A percentile compares a stretch with the other conserved stretches of the same genome.
Conservation (phyloP, 2,329 filamentous ascomycete genomes). For the Chaetomiaceae sp. region DNA sequence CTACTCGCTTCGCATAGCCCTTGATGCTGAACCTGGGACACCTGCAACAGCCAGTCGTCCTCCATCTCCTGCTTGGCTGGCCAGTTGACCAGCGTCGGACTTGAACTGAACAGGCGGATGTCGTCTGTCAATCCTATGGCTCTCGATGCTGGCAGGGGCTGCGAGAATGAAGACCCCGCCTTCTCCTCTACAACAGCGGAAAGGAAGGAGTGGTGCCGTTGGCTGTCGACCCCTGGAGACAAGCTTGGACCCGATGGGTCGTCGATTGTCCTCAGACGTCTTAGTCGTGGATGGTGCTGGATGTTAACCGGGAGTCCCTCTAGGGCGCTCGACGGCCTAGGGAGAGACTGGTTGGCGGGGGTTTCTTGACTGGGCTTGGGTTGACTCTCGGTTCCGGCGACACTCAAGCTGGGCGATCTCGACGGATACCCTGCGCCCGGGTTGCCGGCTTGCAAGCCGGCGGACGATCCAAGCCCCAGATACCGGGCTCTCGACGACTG, state of each 20-base stretch:
- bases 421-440: not conserved
- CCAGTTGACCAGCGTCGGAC: not conserved
- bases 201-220: not conserved
- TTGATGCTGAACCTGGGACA: constrained; percentile 15
- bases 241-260: not conserved
- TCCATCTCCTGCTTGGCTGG: not conserved
- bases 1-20: constrained; percentile 20
- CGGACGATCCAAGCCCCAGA: not conserved
- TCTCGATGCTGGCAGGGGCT: not conserved
- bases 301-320: not conserved
- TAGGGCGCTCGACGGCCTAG: not conserved
- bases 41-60: constrained; percentile 5
- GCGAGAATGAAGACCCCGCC: not conserved
- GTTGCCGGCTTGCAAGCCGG: not conserved
- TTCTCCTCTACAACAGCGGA: not conserved
- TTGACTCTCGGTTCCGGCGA: not conserved
- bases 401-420: not conserved
- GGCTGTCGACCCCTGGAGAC: not conserved
- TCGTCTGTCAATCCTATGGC: not conserved
- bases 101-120: not conserved
- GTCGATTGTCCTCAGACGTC: not conserved
- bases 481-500: not conserved
- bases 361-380: not conserved
- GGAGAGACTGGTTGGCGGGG: not conserved
- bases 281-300: not conserved